Base-by-base conservation (phyloP, 345 rosid species). In the Ceriops zippeliana region DNA sequence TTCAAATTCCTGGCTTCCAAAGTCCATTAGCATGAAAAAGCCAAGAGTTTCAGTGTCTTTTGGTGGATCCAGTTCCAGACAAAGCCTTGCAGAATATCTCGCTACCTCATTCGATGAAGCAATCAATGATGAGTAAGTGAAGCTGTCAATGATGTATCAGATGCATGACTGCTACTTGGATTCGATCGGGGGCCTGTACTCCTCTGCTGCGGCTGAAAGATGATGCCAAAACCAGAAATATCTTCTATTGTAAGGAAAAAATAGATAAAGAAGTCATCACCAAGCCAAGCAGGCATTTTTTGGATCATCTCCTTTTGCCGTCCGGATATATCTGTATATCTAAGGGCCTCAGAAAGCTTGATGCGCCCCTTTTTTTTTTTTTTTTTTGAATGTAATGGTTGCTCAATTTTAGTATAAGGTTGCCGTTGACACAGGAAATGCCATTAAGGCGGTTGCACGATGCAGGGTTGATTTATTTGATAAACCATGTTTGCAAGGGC, bases 41-140 rank as follows among this genome's bases (percentile, higher is more conserved):
- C 74, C 81, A 5, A 75, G 74, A 69, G 73, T 79, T 65, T 64
- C 87, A 27, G 90, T 82, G 68, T 35, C 87, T 66, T 72, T 83
- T 64, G 76, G 54, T 32, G 75, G 78, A 69, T 76, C 83, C 54
- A 78, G 53, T 71, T 77, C 84, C 59, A 77, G 78, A 75, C 84
- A 72, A 62, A 86, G 87, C 81, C 96, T 93, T 61, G 93, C 98
- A 52, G 92, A 89, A 61, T 93, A 83, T 76, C 96, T 93, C 60
- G 90, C 97, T 72, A 85, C 92, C 65, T 82, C 93, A 52, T 79
- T 90, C 65, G 80, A 87, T 62, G 92, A 90, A 73, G 86, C 86
- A 28, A 61, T 72, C 24, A 73, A 76, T 10, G 78, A 80, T 66
- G 49, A 13, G 3, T 42, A 42, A 42, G 49, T 13, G 19, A 42